Base-by-base conservation (phyloP, 1,284 basidiomycete genomes). In the Boletus subluridellus region DNA sequence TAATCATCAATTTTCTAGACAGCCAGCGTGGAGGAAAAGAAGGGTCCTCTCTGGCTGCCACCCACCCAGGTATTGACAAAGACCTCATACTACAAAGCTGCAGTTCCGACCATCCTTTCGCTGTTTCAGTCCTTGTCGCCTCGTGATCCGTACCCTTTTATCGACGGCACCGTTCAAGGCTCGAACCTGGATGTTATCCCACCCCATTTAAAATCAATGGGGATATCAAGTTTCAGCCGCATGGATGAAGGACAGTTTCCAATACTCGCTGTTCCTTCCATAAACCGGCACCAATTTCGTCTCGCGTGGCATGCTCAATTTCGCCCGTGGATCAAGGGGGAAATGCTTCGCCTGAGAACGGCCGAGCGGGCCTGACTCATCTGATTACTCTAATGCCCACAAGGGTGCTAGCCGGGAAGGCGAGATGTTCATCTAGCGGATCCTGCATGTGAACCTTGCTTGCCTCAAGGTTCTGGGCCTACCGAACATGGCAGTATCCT, bases 401-500 rank as follows among this genome's bases (percentile, higher is more conserved):
- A 47, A 58, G 57, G 54, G 60, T 47, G 50, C 52, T 26, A 41
- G 41, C 47, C 54, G 24, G 52, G 56, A 64, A 58, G 48, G 50
- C 12, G 34, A 57, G 55, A 21, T 38, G 30, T 52, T 57, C 30
- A 42, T 68, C 47, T 48, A 42, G 55, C 59, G 59, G 64, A 69
- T 66, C 62, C 67, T 69, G 60, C 57, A 65, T 61, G 57, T 60
- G 64, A 66, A 63, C 54, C 49, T 24, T 59, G 47, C 49, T 55
- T 55, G 52, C 42, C 49, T 60, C 46, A 57, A 49, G 61, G 61
- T 65, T 69, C 58, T 60, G 56, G 54, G 41, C 52, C 50, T 45
- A 49, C 59, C 58, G 48, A 66, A 70, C 66, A 49, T 4, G 66
- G 58, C 14, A 66, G 32, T 8, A 54, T 52, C 46, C 48, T 59